Conservation (phyloP, 495 filamentous ascomycete species). For the Penicillium nucicola region DNA sequence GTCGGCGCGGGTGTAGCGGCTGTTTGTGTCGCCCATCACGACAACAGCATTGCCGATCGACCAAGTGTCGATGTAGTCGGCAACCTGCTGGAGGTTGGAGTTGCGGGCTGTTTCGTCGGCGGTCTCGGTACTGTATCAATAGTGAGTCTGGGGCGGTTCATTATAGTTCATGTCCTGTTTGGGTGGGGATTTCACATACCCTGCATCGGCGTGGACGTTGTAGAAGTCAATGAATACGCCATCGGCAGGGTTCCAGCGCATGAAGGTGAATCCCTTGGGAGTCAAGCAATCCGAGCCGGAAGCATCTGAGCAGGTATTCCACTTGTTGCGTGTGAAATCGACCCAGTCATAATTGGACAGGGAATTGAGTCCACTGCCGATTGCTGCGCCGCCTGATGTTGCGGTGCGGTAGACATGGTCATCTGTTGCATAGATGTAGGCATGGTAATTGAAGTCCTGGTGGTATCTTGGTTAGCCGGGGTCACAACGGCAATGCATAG, state of each 20-base stretch:
- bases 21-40: conserved; percentile 59
- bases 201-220: conserved; percentile 62
- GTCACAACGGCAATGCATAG: too few species aligned
- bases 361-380: conserved; percentile 61
- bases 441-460: conserved; percentile 64
- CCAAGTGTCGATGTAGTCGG: conserved; percentile 48
- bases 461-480: background rate
- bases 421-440: conserved; percentile 52
- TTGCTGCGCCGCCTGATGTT: conserved; percentile 57
- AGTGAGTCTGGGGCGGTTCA: background rate
- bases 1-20: conserved; percentile 49
- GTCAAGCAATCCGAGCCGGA: conserved; percentile 57
- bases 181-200: conserved; percentile 20
- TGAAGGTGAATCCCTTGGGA: conserved; percentile 63
- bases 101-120: conserved; percentile 49
- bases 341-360: conserved; percentile 53
- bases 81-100: conserved; percentile 53
- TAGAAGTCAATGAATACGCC: conserved; percentile 56
- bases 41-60: conserved; percentile 57
- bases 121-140: conserved; percentile 26
- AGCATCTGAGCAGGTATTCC: conserved; percentile 53
- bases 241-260: conserved; percentile 46
- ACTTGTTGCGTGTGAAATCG: conserved; percentile 54
- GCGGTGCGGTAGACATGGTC: conserved; percentile 55
- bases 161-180: too few species aligned